Percentiles rank a stretch among this genome's conserved stretches.
Evolutionary conservation across 495 filamentous ascomycete genomes (phyloP).

Genomic region (Trichoderma asperelloides): DNA sequence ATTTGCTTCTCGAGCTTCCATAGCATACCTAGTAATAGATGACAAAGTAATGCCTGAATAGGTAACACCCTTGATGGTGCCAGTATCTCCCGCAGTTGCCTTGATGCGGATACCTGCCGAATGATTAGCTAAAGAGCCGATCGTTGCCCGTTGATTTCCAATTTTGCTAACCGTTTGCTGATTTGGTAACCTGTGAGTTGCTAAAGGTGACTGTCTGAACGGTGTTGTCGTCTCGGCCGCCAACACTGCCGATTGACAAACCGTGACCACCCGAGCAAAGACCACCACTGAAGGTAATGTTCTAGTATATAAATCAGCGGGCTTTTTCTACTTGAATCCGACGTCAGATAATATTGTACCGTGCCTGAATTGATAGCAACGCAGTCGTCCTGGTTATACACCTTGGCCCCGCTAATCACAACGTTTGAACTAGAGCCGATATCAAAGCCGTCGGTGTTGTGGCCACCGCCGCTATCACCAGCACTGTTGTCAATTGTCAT

Average conservation of each 20-base stretch:
- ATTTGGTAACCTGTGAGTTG: constrained; percentile 43
- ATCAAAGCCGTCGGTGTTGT: constrained; percentile 64
- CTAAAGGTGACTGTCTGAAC: constrained; percentile 45
- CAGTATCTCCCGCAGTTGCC: constrained; percentile 45
- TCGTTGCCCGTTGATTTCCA: not conserved
- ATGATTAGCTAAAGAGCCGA: not conserved
- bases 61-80: constrained; percentile 43
- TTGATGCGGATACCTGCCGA: constrained; percentile 52
- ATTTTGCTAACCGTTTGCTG: constrained; percentile 12
- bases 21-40: constrained; percentile 42
- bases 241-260: constrained; percentile 52
- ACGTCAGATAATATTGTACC: not conserved
- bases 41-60: constrained; percentile 47
- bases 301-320: not conserved
- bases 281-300: constrained; percentile 22
- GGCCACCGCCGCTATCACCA: constrained; percentile 40
- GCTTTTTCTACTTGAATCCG: not conserved
- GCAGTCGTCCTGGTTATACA: constrained; percentile 58
- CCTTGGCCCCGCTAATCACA: constrained; percentile 44
- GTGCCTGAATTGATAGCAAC: constrained; percentile 48
- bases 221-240: constrained; percentile 44
- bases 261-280: constrained; percentile 45
- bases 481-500: constrained; percentile 55
- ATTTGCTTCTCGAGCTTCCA: not conserved
- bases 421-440: constrained; percentile 42